phyloP scores from a whole-genome alignment of 306 rosid genomes.

The Fagus sylvatica region DNA sequence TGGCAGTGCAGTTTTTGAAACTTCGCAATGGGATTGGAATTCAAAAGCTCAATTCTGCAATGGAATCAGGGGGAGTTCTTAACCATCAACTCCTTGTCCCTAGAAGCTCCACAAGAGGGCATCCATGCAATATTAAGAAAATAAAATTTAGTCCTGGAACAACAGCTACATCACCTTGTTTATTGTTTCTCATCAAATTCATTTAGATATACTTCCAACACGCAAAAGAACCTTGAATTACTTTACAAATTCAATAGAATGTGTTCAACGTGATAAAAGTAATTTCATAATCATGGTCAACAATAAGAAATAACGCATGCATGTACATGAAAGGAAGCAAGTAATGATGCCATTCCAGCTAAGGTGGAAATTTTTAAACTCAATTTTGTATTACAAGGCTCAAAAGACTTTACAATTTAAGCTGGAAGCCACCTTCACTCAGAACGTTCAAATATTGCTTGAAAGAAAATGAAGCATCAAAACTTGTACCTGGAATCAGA shows the following conservation, averaged over 20 bases:
- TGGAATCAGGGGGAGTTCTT: slow-evolving; percentile 8
- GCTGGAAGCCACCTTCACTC: slow-evolving; percentile 23
- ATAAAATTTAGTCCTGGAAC: not conserved
- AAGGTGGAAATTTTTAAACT: slow-evolving; percentile 12
- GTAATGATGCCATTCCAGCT: slow-evolving; percentile 15
- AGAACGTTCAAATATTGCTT: not conserved
- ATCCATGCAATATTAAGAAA: slow-evolving; percentile 8
- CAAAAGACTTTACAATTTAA: not conserved
- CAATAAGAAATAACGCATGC: not conserved
- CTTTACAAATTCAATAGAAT: not conserved
- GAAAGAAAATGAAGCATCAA: slow-evolving; percentile 3
- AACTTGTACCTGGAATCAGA: slow-evolving; percentile 61
- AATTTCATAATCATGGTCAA: not conserved
- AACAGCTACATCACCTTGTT: slow-evolving; percentile 4
- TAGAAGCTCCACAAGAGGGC: slow-evolving; percentile 15
- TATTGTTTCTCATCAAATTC: slow-evolving; percentile 14
- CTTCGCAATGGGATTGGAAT: slow-evolving; percentile 3
- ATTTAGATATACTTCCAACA: slow-evolving; percentile 1
- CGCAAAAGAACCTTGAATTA: not conserved
- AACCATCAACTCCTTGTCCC: slow-evolving; percentile 4
- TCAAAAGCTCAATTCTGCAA: slow-evolving; percentile 5
- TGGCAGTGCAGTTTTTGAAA: slow-evolving; percentile 11
- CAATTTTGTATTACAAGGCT: slow-evolving; percentile 1
- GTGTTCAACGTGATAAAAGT: not conserved
- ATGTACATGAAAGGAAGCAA: not conserved